Evolutionary conservation across 2,329 filamentous ascomycete genomes (phyloP), one percentile per base, ranked within the genome.

Genomic region (Arthrobotrys megalospora): DNA sequence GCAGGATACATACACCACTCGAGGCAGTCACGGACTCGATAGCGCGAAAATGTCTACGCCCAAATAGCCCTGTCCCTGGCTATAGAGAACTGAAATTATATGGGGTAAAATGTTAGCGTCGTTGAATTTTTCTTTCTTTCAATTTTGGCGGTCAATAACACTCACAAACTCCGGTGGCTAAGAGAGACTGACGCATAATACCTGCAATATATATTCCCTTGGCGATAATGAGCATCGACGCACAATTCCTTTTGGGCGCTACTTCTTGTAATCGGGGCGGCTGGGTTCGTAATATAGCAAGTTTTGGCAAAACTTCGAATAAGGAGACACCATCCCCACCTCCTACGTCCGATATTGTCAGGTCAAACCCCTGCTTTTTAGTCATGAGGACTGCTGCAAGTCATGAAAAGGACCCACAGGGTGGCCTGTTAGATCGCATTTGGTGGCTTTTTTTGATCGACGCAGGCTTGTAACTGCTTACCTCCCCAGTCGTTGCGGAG

Each of bases 361-460:
- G 16, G 24, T 58, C 60, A 28, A n/a, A 62, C 36, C 73, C 73
- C 28, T 71, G 73, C 28, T 19, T 62, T 77, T 58, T 53, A 71
- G 73, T 77, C 73, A 77, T 77, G 73, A 77, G 73, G 60, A 71
- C 66, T 55, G 21, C 73, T 77, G 73, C 73, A 77, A 77, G 73
- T 77, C 66, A 77, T 77, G 60, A 63, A 71, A 21, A 62, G 21
- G 73, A 53, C 66, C 66, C 73, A 65, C 62, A 65, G 36, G 66
- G 55, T 65, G 58, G 50, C 63, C 62, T 67, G 66, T 24, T 76
- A 55, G 66, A 77, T 77, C 67, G 73, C 66, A 65, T 60, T 77
- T 77, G 43, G 73, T 77, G 66, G 73, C 73, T 77, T 77, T 71
- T 66, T 77, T 77, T 77, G 73, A 77, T 77, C 66, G 73, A 77